Evolutionary conservation across 257 asterid genomes (phyloP).

Genomic region (Nicotiana attenuata): DNA sequence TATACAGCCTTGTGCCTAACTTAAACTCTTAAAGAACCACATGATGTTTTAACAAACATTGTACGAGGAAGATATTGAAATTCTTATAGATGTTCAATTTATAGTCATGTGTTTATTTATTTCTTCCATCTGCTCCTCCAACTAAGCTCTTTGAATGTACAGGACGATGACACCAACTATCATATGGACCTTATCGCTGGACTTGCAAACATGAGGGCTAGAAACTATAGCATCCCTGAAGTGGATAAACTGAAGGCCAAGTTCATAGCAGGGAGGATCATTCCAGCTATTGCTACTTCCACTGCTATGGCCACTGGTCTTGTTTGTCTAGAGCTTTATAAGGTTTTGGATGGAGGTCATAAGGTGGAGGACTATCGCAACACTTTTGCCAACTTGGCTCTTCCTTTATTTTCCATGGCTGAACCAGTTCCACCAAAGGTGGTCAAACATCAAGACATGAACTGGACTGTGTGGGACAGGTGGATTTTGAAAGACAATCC

Average conservation of each 20-base stretch:
- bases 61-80: not conserved
- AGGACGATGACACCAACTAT: conserved; percentile 89
- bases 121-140: not conserved
- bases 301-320: conserved; percentile 94
- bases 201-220: conserved; percentile 96
- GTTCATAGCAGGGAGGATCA: conserved; percentile 86
- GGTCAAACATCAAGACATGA: conserved; percentile 29
- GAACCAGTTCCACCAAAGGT: conserved; percentile 48
- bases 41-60: not conserved
- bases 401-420: conserved; percentile 89
- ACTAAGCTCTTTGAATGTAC: conserved; percentile 13
- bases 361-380: conserved; percentile 87
- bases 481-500: conserved; percentile 68
- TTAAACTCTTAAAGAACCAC: not conserved
- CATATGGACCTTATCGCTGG: conserved; percentile 92
- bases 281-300: conserved; percentile 91
- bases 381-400: conserved; percentile 84
- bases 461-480: conserved; percentile 95
- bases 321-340: conserved; percentile 90
- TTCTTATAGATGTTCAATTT: not conserved
- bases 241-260: conserved; percentile 89
- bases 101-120: not conserved
- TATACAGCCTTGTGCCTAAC: not conserved
- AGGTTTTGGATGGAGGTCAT: conserved; percentile 67
- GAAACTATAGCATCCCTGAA: conserved; percentile 85